Evolutionary conservation across 2,329 filamentous ascomycete genomes (phyloP), one percentile per base, ranked within the genome.

Genomic region (Penicillium sp.): DNA sequence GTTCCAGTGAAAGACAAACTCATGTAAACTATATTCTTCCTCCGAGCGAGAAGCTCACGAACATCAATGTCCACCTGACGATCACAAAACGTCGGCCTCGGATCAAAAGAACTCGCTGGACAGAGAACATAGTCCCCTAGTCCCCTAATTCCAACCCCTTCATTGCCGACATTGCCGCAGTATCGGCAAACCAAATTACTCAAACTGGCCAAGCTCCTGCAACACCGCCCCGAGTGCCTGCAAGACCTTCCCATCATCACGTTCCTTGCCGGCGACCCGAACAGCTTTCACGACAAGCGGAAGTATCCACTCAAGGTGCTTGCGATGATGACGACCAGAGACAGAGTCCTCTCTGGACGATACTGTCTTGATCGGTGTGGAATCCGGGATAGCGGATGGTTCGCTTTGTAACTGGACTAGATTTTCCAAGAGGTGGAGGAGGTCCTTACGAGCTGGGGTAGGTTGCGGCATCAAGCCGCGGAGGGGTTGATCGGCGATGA

Each of bases 401-500:
- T 90, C 85, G 46, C 85, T 86, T 46, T 77, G 74, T 50, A 97
- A 72, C 13, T 76, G 74, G 1, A 86, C 79, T 32, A 95, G 73
- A 39, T 80, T 74, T 42, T 73, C 70, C 13, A 97, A 73, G 25
- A 90, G 76, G 60, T 87, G 85, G 4, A 86, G 65, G 9, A 98
- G 72, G 64, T 95, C 93, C 52, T 80, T 84, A 38, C 88, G 80
- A 62, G 95, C 88, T 7, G 82, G 84, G 4, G 88, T 75, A 0
- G 91, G 91, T 65, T 93, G 88, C 4, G 93, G 93, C 83, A 94
- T 93, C 43, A 84, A 80, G 0, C 93, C 90, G 11, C 93, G 79
- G 18, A 98, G 74, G 1, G 91, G 90, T 63, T 96, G 91, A 66
- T 98, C 93, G 4, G 90, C 87, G 39, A 94, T 84, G 64, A 95